These are phyloP conservation scores for Colletotrichum truncatum DNA, from an alignment of 2,329 filamentous ascomycete genomes.

Conservation along the genomic window DNA sequence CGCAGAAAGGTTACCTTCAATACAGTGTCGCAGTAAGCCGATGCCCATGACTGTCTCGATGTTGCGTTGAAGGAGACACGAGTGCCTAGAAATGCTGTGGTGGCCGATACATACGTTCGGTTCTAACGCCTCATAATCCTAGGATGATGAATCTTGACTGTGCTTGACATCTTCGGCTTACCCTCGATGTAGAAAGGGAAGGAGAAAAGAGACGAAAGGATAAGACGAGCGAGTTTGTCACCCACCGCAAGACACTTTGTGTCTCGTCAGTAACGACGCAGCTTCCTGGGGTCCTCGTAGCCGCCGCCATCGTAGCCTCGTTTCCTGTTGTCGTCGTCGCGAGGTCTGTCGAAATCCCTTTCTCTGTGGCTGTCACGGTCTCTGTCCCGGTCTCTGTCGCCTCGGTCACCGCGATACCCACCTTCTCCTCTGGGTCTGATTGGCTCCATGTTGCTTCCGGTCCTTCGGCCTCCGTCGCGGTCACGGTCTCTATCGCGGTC, in stretches of 20 bases:
- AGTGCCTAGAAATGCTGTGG: neutral
- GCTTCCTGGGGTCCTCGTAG: constrained; percentile 80
- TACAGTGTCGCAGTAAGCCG: constrained; percentile 2
- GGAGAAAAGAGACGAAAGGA: constrained; percentile 38
- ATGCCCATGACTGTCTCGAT: neutral
- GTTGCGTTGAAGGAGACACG: neutral
- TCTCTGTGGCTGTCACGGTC: constrained; percentile 50
- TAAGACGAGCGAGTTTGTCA: constrained; percentile 18
- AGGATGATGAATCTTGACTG: neutral
- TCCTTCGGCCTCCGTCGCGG: constrained; percentile 51
- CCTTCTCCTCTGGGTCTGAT: constrained; percentile 72
- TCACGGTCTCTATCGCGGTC: constrained; percentile 39
- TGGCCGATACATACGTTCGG: neutral
- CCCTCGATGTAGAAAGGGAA: constrained; percentile 46
- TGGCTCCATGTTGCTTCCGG: constrained; percentile 86
- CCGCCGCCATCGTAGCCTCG: constrained; percentile 80
- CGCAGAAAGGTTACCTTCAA: constrained; percentile 26
- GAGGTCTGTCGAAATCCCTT: constrained; percentile 62
- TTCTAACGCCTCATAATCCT: neutral
- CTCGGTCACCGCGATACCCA: constrained; percentile 53
- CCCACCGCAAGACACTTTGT: constrained; percentile 54
- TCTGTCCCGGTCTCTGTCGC: constrained; percentile 57
- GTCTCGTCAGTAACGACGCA: constrained; percentile 69
- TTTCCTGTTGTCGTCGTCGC: constrained; percentile 69
- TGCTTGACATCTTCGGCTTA: constrained; percentile 38